Percentiles rank a stretch among this genome's conserved stretches.
phyloP scores from a whole-genome alignment of 2,329 filamentous ascomycete genomes.

The Calycina herbarum region DNA sequence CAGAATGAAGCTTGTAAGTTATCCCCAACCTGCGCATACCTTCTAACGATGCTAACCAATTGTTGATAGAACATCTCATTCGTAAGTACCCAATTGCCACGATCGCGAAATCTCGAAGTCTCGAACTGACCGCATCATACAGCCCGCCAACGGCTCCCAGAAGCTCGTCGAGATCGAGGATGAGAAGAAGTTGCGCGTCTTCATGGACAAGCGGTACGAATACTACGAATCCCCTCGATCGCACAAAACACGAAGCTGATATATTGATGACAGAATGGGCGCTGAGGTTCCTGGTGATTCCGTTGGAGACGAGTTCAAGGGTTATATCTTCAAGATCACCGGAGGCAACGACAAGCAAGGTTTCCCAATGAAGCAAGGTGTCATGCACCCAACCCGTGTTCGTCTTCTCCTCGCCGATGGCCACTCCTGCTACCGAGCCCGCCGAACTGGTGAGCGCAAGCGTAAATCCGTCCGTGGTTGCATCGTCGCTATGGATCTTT shows the following conservation, averaged over 20 bases:
- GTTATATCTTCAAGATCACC: conserved; percentile 99
- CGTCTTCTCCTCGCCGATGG: conserved; percentile 92
- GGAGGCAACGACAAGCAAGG: conserved; percentile 99
- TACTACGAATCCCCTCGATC: conserved; percentile 48
- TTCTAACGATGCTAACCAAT: conserved; percentile 25
- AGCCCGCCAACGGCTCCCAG: conserved; percentile 97
- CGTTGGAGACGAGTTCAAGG: conserved; percentile 99
- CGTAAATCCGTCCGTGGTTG: conserved; percentile 98
- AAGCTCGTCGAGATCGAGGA: conserved; percentile 99
- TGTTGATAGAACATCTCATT: conserved; percentile 37
- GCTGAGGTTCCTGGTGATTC: conserved; percentile 90
- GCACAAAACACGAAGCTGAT: conserved; percentile 24
- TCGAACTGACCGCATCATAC: conserved; percentile 27
- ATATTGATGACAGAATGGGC: conserved; percentile 64
- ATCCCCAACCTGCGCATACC: background rate
- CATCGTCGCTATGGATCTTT: conserved; percentile 95
- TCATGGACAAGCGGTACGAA: conserved; percentile 87
- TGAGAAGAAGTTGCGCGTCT: conserved; percentile 98
- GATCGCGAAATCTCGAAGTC: conserved; percentile 14
- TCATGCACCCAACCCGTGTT: conserved; percentile 98
- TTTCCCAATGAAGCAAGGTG: conserved; percentile 99
- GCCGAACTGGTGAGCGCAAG: conserved; percentile 98
- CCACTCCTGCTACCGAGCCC: conserved; percentile 99
- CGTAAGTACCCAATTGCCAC: conserved; percentile 30
- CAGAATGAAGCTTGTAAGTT: conserved; percentile 39